A percentile compares a stretch with the other conserved stretches of the same genome.
phyloP scores from a whole-genome alignment of 176 grass and related monocot genomes.

The Zizania latifolia region DNA sequence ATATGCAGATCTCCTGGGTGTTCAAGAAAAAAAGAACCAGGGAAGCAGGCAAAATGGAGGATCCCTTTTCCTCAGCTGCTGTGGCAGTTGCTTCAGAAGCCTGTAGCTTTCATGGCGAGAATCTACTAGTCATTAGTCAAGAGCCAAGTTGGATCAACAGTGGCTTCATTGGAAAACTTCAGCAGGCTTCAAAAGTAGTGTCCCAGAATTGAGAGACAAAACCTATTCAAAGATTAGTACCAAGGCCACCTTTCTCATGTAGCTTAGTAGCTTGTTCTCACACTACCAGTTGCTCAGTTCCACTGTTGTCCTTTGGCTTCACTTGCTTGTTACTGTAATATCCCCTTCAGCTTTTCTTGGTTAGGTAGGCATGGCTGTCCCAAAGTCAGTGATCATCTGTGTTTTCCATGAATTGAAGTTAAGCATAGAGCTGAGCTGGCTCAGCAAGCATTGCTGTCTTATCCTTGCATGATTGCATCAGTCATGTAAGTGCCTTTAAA shows the following conservation, averaged over 20 bases:
- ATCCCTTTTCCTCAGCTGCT: neutral
- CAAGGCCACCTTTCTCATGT: slow-evolving; percentile 1
- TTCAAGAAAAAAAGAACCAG: neutral
- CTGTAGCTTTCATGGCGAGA: slow-evolving; percentile 19
- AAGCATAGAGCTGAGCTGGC: neutral
- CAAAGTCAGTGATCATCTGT: neutral
- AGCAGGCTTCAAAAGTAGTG: slow-evolving; percentile 12
- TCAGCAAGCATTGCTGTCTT: neutral
- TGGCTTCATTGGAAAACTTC: slow-evolving; percentile 1
- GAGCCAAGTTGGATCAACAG: slow-evolving; percentile 15
- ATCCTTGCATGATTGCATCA: neutral
- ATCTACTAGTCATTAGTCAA: slow-evolving; percentile 10
- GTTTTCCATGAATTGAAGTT: slow-evolving; percentile 10
- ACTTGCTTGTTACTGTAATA: neutral
- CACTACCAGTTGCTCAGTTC: neutral
- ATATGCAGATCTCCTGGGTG: no score
- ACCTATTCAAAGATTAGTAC: slow-evolving; percentile 1
- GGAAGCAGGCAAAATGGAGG: slow-evolving; percentile 3
- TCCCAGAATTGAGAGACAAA: neutral
- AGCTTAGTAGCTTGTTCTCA: slow-evolving; percentile 8
- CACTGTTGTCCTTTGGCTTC: neutral
- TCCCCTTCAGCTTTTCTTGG: neutral
- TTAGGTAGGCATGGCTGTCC: neutral
- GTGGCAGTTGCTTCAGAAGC: neutral
- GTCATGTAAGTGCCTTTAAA: neutral